phyloP scores from a whole-genome alignment of 2,329 filamentous ascomycete species.

The Exophiala aquamarina region DNA sequence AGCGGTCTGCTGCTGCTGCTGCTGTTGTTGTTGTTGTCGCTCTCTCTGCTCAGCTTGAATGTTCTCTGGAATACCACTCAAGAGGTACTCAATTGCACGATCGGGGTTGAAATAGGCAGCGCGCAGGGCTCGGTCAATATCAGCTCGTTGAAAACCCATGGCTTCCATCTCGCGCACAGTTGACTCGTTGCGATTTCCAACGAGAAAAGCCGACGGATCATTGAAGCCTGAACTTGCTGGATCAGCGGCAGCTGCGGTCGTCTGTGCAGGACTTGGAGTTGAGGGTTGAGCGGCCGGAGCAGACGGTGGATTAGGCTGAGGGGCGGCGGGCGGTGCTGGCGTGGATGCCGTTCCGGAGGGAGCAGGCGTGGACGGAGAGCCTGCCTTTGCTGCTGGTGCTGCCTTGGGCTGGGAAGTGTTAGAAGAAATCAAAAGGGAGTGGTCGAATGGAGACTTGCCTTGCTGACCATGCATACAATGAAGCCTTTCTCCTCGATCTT shows the following conservation, averaged over 20 bases:
- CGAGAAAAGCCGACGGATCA: slow-evolving; percentile 78
- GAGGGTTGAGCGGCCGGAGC: slow-evolving; percentile 60
- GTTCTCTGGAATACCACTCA: slow-evolving; percentile 88
- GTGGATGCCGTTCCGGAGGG: slow-evolving; percentile 54
- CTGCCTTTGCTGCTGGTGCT: slow-evolving; percentile 45
- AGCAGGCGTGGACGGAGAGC: slow-evolving; percentile 54
- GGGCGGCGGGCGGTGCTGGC: slow-evolving; percentile 40
- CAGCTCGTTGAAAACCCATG: slow-evolving; percentile 88
- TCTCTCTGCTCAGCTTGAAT: slow-evolving; percentile 68
- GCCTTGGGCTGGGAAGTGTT: slow-evolving; percentile 65
- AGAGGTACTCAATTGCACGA: slow-evolving; percentile 91
- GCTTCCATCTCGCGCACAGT: slow-evolving; percentile 92
- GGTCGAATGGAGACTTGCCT: slow-evolving; percentile 58
- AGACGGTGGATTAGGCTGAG: slow-evolving; percentile 54
- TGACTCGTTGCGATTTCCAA: slow-evolving; percentile 77
- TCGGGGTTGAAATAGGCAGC: slow-evolving; percentile 97
- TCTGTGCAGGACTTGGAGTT: slow-evolving; percentile 43
- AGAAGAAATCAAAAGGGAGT: background rate
- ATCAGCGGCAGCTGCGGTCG: slow-evolving; percentile 50
- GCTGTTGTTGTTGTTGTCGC: slow-evolving; percentile 39
- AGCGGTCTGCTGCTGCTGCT: slow-evolving; percentile 29
- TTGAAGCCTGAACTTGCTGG: slow-evolving; percentile 55
- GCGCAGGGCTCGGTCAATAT: slow-evolving; percentile 92
- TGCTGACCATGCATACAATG: slow-evolving; percentile 97
- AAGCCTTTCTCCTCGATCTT: slow-evolving; percentile 99